Evolutionary conservation across 2,329 filamentous ascomycete species (phyloP), one percentile per base, ranked within the genome.

Genomic region (Pseudopyrenochaeta lycopersici): DNA sequence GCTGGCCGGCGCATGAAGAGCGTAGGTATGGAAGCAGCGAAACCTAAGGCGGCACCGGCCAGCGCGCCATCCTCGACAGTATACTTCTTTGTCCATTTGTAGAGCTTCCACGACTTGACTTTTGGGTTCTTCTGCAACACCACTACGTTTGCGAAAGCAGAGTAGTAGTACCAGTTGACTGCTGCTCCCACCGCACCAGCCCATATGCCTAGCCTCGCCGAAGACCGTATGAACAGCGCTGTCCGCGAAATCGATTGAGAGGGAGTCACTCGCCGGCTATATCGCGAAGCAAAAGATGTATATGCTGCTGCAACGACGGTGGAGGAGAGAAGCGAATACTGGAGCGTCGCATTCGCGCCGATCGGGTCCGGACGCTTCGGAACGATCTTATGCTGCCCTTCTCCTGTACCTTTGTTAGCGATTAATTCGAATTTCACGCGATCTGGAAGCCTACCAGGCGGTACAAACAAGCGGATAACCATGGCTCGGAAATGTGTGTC

Each of bases 61-160:
- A 70, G 35, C 53, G 51, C 58, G 2, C 56, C 69, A 60, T 73
- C 70, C 9, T 73, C 70, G 1, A 70, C 53, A 2, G 68, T 72
- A 20, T 56, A 52, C 3, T 31, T 48, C 38, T 64, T 61, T 14
- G 67, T 65, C 54, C 55, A 56, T 39, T 68, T 60, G 36, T 61
- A 72, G 12, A 72, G 51, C 31, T 58, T 70, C 59, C 62, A 63
- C 7, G 57, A 61, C 33, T 45, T 56, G 32, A 54, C 18, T 27
- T 58, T 41, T 5, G 54, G 31, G 15, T 57, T 39, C 32, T 36
- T 44, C 23, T 64, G 48, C 21, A 59, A 47, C 7, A 59, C 40
- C 9, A 61, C 53, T 12, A 62, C 15, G 32, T 50, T 46, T 6
- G 63, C 58, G 46, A 71, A 64, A 11, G 49, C 35, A 4, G 57